phyloP scores from a whole-genome alignment of 768 basidiomycete genomes.

The Hysterangium stoloniferum region DNA sequence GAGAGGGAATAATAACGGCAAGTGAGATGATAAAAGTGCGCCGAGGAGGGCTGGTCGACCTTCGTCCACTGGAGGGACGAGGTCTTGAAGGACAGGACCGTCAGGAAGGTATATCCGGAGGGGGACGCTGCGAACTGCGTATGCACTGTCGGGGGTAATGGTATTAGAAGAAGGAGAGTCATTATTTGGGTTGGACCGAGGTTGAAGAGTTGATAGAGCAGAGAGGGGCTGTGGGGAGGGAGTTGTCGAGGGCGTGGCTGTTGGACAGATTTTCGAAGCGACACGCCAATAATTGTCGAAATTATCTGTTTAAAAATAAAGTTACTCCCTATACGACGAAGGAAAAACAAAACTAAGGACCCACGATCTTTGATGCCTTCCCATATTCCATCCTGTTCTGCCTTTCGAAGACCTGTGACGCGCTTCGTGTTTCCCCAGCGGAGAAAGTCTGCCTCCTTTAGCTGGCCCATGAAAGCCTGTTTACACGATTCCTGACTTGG shows the following conservation, averaged over 20 bases:
- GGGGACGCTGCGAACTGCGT: conserved; percentile 81
- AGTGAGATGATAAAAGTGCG: conserved; percentile 57
- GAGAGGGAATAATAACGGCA: conserved; percentile 74
- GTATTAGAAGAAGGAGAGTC: conserved; percentile 52
- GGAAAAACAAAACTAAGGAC: conserved; percentile 25
- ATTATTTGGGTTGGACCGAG: conserved; percentile 43
- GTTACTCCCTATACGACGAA: neutral
- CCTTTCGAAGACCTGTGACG: conserved; percentile 83
- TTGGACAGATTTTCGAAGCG: conserved; percentile 86
- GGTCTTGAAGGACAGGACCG: conserved; percentile 85
- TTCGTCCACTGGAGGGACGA: conserved; percentile 70
- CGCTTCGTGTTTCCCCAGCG: conserved; percentile 95
- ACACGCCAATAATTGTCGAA: conserved; percentile 95
- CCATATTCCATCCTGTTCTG: conserved; percentile 95
- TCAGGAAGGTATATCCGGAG: conserved; percentile 85
- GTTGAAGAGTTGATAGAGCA: conserved; percentile 49
- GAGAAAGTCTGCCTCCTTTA: conserved; percentile 96
- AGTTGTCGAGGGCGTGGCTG: conserved; percentile 44
- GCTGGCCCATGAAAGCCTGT: conserved; percentile 88
- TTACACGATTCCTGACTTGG: conserved; percentile 83
- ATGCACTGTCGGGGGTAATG: conserved; percentile 65
- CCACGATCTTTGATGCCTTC: conserved; percentile 91
- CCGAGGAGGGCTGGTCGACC: conserved; percentile 68
- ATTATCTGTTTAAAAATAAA: conserved; percentile 57
- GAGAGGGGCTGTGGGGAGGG: conserved; percentile 28